These are phyloP conservation scores for Rhynchospora breviuscula DNA, from an alignment of 176 grass and related monocot genomes.

Conservation along the genomic window DNA sequence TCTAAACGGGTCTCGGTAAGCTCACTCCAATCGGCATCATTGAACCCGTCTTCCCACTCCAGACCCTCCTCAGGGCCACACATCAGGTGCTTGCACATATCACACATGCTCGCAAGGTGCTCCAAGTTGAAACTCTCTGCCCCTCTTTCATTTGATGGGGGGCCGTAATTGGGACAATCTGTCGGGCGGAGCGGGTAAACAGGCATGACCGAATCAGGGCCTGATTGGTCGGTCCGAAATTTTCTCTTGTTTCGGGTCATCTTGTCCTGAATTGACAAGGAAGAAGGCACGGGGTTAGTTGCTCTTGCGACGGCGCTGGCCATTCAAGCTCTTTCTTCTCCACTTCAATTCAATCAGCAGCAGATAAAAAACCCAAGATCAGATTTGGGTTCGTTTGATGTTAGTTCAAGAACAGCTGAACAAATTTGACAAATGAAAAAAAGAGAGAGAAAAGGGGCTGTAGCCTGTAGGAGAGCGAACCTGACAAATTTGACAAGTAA, in stretches of 20 bases:
- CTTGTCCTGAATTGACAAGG: conserved; percentile 50
- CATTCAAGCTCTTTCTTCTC: conserved; percentile 19
- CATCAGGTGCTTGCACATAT: conserved; percentile 50
- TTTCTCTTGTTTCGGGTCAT: conserved; percentile 91
- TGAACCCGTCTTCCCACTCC: conserved; percentile 50
- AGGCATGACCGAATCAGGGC: conserved; percentile 37
- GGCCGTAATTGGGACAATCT: conserved; percentile 55
- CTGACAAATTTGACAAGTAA: background rate
- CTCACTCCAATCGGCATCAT: conserved; percentile 68
- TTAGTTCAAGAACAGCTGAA: conserved; percentile 12
- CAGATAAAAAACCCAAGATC: background rate
- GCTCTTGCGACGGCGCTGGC: conserved; percentile 31
- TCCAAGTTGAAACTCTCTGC: conserved; percentile 44
- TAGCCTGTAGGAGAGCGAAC: conserved; percentile 3
- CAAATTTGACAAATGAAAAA: background rate
- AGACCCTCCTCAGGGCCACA: conserved; percentile 29
- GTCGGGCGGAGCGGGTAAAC: conserved; percentile 41
- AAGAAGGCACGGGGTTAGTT: conserved; percentile 28
- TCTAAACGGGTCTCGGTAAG: conserved; percentile 62
- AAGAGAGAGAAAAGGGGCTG: background rate
- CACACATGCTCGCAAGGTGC: conserved; percentile 40
- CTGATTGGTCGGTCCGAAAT: conserved; percentile 62
- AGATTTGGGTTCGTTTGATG: background rate
- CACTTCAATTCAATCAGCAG: conserved; percentile 4
- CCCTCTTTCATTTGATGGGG: conserved; percentile 49